A percentile compares a stretch with the other conserved stretches of the same genome.
These are phyloP conservation scores for Neonectria faginata DNA, from an alignment of 2,329 filamentous ascomycete genomes.

Conservation along the genomic window DNA sequence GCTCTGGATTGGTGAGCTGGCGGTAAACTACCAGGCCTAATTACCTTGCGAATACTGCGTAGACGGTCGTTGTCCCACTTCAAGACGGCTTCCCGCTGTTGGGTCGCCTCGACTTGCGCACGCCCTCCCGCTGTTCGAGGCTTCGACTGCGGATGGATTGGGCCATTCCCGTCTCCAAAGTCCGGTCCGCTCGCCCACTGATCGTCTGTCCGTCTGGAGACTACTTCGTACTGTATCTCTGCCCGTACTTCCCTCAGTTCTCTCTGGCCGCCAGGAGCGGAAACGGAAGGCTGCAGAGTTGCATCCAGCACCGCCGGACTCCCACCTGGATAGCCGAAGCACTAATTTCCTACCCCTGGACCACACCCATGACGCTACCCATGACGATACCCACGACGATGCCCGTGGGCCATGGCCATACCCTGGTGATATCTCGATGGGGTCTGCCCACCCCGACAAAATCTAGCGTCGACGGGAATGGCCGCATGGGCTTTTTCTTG, in stretches of 20 bases:
- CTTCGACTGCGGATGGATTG: too few species aligned
- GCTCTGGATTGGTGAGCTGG: not conserved
- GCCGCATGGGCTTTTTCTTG: conserved; percentile 12
- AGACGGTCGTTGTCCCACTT: not conserved
- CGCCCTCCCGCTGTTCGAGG: not conserved
- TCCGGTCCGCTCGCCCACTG: not conserved
- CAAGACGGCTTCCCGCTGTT: not conserved
- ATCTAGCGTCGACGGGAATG: conserved; percentile 18
- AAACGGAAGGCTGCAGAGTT: conserved; percentile 21
- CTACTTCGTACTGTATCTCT: too few species aligned
- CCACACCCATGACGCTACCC: not conserved
- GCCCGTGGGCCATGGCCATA: not conserved
- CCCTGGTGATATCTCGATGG: conserved; percentile 27
- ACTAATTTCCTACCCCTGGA: conserved; percentile 24
- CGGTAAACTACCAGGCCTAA: not conserved
- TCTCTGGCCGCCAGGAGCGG: not conserved
- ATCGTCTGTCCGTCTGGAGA: not conserved
- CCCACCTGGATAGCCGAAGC: conserved; percentile 27
- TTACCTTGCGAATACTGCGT: not conserved
- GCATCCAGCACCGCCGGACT: conserved; percentile 14
- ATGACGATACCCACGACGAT: not conserved
- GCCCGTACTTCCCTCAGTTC: not conserved
- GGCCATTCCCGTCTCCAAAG: too few species aligned
- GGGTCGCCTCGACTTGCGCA: not conserved
- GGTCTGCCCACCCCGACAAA: conserved; percentile 26